Evolutionary conservation across 23 red algal genomes (phyloP).

Genomic region (Chondrus crispus): DNA sequence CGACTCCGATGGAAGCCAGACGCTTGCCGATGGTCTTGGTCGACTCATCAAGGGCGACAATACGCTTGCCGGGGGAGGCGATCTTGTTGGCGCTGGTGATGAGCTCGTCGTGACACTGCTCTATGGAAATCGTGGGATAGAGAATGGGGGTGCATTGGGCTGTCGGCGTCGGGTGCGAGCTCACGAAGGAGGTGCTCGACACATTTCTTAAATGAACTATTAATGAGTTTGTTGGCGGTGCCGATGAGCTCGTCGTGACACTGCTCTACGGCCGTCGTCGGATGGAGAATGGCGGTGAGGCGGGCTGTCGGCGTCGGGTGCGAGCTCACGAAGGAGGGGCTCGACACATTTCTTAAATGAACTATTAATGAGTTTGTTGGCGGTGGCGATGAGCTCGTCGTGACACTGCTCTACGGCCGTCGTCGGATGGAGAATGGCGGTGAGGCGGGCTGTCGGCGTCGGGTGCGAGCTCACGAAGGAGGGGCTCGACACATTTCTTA

Average conservation of each 20-base stretch:
- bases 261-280: slow-evolving; percentile 35
- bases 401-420: slow-evolving; percentile 67
- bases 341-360: too few species aligned
- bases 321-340: background rate
- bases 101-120: slow-evolving; percentile 83
- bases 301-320: background rate
- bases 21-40: slow-evolving; percentile 99
- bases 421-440: too few species aligned
- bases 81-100: slow-evolving; percentile 76
- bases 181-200: background rate
- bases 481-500: background rate
- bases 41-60: slow-evolving; percentile 95
- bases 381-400: slow-evolving; percentile 81
- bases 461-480: background rate
- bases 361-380: slow-evolving; percentile 70
- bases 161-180: background rate
- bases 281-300: too few species aligned
- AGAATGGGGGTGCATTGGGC: too few species aligned
- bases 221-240: slow-evolving; percentile 70
- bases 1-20: slow-evolving; percentile 94
- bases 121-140: slow-evolving; percentile 44
- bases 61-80: slow-evolving; percentile 90
- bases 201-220: too few species aligned
- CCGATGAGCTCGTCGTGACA: slow-evolving; percentile 77
- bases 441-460: background rate